Evolutionary conservation across 2,329 filamentous ascomycete species (phyloP).

Genomic region (Sporothrix schenckii): DNA sequence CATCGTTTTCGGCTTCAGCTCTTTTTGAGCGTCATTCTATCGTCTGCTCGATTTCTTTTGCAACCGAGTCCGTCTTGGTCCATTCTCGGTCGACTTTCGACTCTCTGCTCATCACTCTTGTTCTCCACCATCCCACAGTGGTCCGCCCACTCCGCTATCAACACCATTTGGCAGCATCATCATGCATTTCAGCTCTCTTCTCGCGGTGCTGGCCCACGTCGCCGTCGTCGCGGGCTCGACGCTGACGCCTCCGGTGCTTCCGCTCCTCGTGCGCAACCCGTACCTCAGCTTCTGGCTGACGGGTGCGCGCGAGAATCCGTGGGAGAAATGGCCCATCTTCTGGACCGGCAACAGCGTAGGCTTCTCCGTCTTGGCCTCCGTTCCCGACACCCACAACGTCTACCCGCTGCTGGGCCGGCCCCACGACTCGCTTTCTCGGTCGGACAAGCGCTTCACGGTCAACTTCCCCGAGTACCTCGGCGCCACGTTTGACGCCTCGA

Average conservation of each 20-base stretch:
- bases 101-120: not conserved
- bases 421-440: conserved; percentile 51
- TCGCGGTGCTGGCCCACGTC: conserved; percentile 35
- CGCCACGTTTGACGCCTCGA: conserved; percentile 38
- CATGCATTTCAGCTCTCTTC: conserved; percentile 32
- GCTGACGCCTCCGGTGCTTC: conserved; percentile 59
- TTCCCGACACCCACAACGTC: conserved; percentile 48
- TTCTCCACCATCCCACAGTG: conserved; percentile 17
- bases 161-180: too few species aligned
- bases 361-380: conserved; percentile 54
- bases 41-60: not conserved
- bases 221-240: conserved; percentile 52
- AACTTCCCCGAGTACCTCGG: conserved; percentile 44
- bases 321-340: conserved; percentile 79
- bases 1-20: conserved; percentile 4
- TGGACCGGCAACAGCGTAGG: conserved; percentile 48
- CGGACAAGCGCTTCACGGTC: conserved; percentile 45
- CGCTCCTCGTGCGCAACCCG: conserved; percentile 61
- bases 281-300: conserved; percentile 65
- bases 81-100: not conserved
- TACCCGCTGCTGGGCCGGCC: conserved; percentile 57
- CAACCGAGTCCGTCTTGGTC: not conserved
- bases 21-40: not conserved
- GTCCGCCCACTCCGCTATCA: not conserved
- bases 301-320: conserved; percentile 71